These are phyloP conservation scores for Amanita pseudoporphyria DNA, from an alignment of 768 basidiomycete genomes.

Conservation along the genomic window DNA sequence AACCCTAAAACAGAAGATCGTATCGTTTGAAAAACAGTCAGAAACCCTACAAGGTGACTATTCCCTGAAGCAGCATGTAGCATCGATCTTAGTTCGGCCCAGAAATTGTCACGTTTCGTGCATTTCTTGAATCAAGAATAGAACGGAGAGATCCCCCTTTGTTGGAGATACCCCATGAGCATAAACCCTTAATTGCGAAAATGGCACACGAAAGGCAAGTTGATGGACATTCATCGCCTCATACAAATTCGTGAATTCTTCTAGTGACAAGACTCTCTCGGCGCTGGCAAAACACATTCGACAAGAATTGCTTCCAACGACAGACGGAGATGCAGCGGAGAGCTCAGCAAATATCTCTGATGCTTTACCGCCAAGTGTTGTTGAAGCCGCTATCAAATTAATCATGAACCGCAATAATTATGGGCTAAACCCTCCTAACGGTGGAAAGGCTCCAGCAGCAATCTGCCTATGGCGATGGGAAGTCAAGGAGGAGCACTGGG, in stretches of 20 bases:
- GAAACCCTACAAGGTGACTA: conserved; percentile 72
- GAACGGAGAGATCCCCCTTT: conserved; percentile 41
- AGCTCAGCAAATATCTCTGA: conserved; percentile 23
- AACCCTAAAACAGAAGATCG: conserved; percentile 62
- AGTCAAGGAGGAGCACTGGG: conserved; percentile 44
- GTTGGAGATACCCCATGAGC: conserved; percentile 50
- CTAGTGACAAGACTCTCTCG: conserved; percentile 62
- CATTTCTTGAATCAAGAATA: conserved; percentile 53
- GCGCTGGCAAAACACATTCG: conserved; percentile 63
- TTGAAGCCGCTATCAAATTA: conserved; percentile 58
- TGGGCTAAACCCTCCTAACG: conserved; percentile 49
- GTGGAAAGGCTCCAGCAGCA: conserved; percentile 48
- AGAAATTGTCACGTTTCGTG: conserved; percentile 75
- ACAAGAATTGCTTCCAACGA: conserved; percentile 53
- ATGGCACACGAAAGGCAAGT: conserved; percentile 77
- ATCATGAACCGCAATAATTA: conserved; percentile 71
- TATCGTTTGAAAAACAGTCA: conserved; percentile 68
- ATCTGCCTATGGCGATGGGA: conserved; percentile 86
- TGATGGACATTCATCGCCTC: neutral
- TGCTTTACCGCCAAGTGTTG: conserved; percentile 36
- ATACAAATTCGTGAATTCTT: conserved; percentile 2
- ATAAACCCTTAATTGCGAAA: conserved; percentile 71
- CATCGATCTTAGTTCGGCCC: conserved; percentile 9
- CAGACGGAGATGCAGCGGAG: conserved; percentile 46
- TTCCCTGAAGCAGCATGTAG: neutral